phyloP scores from a whole-genome alignment of 768 basidiomycete species.

The Paxillus rubicundulus region DNA sequence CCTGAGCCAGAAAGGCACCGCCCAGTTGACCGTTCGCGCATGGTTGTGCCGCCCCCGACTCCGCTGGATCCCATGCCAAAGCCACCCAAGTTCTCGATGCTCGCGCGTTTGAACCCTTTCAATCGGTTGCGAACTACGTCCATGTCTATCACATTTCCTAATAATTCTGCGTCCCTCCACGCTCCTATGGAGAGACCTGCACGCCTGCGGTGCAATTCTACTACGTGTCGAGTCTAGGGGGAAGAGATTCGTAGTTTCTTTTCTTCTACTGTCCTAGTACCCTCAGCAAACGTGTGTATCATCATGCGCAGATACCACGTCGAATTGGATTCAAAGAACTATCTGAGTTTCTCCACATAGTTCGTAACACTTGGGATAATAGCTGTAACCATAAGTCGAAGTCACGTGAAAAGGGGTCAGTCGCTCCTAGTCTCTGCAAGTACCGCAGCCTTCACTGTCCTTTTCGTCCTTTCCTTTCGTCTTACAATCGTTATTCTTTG shows the following conservation, averaged over 20 bases:
- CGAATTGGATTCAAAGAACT: no score
- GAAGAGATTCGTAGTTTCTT: neutral
- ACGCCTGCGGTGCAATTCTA: conserved; percentile 7
- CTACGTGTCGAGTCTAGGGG: conserved; percentile 11
- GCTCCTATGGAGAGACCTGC: conserved; percentile 8
- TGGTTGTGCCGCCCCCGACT: neutral
- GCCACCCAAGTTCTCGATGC: neutral
- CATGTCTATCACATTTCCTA: neutral
- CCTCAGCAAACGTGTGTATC: no score
- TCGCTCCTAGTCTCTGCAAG: neutral
- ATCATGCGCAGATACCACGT: no score
- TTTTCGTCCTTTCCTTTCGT: neutral
- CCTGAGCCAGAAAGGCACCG: neutral
- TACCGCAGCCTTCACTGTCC: neutral
- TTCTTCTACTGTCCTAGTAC: neutral
- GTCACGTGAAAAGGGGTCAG: neutral
- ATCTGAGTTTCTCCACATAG: no score
- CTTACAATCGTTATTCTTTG: neutral
- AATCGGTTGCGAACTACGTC: neutral
- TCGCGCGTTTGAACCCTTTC: conserved; percentile 15
- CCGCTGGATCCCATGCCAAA: conserved; percentile 2
- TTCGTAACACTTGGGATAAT: no score
- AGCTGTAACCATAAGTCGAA: conserved; percentile 4
- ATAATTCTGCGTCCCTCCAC: neutral
- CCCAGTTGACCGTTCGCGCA: neutral